Evolutionary conservation across 805 yeast genomes (phyloP).

Genomic region (Wickerhamiella australiensis): DNA sequence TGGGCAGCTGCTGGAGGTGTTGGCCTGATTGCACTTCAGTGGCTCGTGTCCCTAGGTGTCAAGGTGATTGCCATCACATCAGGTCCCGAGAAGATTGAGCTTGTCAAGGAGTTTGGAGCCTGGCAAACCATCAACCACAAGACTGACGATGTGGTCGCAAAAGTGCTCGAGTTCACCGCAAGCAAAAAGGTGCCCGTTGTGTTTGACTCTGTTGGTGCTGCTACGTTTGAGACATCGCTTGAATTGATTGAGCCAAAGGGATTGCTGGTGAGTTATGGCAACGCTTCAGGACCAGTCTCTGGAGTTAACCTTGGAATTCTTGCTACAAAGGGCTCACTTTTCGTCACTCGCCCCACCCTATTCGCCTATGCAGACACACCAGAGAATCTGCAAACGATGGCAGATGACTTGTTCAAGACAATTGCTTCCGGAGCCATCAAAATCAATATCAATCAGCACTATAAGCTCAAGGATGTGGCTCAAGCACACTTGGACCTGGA

Average conservation of each 20-base stretch:
- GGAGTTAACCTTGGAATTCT: constrained; percentile 44
- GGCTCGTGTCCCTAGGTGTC: constrained; percentile 54
- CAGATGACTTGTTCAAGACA: constrained; percentile 25
- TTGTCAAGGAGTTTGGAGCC: constrained; percentile 67
- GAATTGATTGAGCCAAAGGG: constrained; percentile 53
- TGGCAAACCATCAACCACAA: constrained; percentile 44
- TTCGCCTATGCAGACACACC: constrained; percentile 39
- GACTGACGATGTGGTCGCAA: constrained; percentile 24
- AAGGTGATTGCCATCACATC: constrained; percentile 80
- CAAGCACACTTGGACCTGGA: constrained; percentile 49
- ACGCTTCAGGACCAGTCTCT: constrained; percentile 73
- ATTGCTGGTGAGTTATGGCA: constrained; percentile 64
- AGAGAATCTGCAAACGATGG: constrained; percentile 43
- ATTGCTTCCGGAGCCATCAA: constrained; percentile 24
- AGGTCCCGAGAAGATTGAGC: constrained; percentile 51
- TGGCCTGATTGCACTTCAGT: constrained; percentile 59
- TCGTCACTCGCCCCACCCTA: constrained; percentile 50
- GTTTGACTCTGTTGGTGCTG: constrained; percentile 40
- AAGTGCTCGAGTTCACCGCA: constrained; percentile 26
- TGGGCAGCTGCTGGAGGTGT: constrained; percentile 97
- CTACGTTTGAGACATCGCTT: constrained; percentile 54
- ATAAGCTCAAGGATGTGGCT: constrained; percentile 46
- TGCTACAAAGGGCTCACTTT: constrained; percentile 48
- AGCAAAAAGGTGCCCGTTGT: constrained; percentile 27
- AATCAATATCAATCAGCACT: constrained; percentile 39